These are phyloP conservation scores for Tranzscheliella williamsii DNA, from an alignment of 1,284 basidiomycete species.

Conservation along the genomic window DNA sequence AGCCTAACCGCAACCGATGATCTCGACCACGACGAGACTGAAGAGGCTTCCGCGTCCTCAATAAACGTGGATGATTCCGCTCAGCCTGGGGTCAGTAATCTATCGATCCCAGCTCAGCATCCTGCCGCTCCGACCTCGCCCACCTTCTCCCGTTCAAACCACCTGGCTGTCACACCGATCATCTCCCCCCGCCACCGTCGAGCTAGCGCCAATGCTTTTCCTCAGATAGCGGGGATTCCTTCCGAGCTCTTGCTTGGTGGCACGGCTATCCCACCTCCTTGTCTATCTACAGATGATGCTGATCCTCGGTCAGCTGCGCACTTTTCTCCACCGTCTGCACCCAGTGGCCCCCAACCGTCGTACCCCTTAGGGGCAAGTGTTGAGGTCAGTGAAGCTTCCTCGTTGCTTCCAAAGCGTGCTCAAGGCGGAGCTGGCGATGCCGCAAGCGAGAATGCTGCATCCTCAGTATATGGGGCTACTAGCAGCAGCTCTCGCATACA, in stretches of 20 bases:
- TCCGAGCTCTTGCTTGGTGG: slow-evolving; percentile 40
- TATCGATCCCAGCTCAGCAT: slow-evolving; percentile 26
- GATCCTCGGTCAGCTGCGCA: too few relatives aligned
- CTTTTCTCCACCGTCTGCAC: too few relatives aligned
- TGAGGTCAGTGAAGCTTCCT: slow-evolving; percentile 16
- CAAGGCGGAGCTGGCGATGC: slow-evolving; percentile 1
- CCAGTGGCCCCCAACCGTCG: too few relatives aligned
- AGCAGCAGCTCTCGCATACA: background rate
- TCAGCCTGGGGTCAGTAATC: slow-evolving; percentile 23
- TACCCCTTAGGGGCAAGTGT: too few relatives aligned
- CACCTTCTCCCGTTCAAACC: slow-evolving; percentile 20
- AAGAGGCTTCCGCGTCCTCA: slow-evolving; percentile 13
- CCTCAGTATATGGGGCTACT: slow-evolving; percentile 13
- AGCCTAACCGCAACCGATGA: background rate
- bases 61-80: slow-evolving; percentile 15
- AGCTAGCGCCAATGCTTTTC: slow-evolving; percentile 31
- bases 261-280: slow-evolving; percentile 18
- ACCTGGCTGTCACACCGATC: slow-evolving; percentile 9
- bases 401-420: slow-evolving; percentile 9
- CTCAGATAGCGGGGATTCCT: slow-evolving; percentile 34
- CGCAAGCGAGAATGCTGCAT: slow-evolving; percentile 1
- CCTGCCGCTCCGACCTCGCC: slow-evolving; percentile 8
- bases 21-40: slow-evolving; percentile 5
- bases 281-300: too few relatives aligned
- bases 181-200: slow-evolving; percentile 23